Base-by-base conservation (phyloP, 805 yeast genomes). In the Aciculoconidium aculeatum region DNA sequence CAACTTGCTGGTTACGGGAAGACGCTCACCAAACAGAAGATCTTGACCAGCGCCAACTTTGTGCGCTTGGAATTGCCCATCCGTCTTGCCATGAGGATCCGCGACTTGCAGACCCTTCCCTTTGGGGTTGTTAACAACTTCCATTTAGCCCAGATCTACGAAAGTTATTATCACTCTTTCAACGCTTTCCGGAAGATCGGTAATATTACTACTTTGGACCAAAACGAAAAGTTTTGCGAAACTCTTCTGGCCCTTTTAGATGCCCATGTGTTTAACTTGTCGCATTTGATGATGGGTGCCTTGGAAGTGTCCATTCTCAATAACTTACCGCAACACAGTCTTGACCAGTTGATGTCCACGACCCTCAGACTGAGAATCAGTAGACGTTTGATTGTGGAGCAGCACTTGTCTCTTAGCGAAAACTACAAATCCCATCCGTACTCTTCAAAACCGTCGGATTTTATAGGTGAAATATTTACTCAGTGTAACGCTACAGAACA, bases 201-300 rank as follows among this genome's bases (percentile, higher is more conserved):
- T 2, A 55, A 67, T 16, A 80, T 92, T 36, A 64, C 67, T 16
- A 74, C 81, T 0, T 53, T 86, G 20, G 77, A 80, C 21, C 95
- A 86, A 31, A 90, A 90, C 49, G 77, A 73, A 22, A 57, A 56
- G 40, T 88, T 90, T 52, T 80, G 94, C 48, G 61, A 63, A 15
- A 69, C 75, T 30, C 59, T 88, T 32, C 67, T 72, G 15, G 63
- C 69, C 17, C 70, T 87, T 38, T 60, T 90, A 41, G 86, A 80
- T 52, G 82, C 78, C 45, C 95, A 90, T 56, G 68, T 86, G 27
- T 61, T 80, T 31, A 83, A 86, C 39, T 65, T 90, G 36, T 92
- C 96, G 1, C 90, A 88, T 51, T 63, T 88, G 36, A 81, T 90
- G 67, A 83, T 87, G 87, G 97, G 97, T 2, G 86, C 94, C 1